Percentiles rank a stretch among this genome's conserved stretches.
Evolutionary conservation across 2,329 filamentous ascomycete genomes (phyloP).

Genomic region (Diplocarpon mali): DNA sequence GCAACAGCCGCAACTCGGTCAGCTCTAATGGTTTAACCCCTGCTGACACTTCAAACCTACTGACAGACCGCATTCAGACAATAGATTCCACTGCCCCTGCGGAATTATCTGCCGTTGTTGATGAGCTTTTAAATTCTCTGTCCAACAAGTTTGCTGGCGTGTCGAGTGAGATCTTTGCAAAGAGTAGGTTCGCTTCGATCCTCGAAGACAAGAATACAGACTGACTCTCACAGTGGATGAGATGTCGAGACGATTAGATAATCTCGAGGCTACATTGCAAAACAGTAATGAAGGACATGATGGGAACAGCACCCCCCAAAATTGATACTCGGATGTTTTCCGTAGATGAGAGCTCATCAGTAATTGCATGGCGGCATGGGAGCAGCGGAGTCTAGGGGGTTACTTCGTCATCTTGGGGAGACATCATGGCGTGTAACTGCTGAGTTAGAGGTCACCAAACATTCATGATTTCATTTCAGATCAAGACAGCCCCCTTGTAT

Average conservation of each 20-base stretch:
- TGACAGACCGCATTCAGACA: constrained; percentile 10
- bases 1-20: constrained; percentile 15
- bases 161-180: constrained; percentile 77
- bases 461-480: neutral
- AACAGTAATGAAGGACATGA: constrained; percentile 16
- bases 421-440: neutral
- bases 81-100: constrained; percentile 22
- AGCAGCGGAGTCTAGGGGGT: neutral
- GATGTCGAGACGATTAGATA: constrained; percentile 79
- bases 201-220: neutral
- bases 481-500: too few species aligned
- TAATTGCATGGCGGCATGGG: neutral
- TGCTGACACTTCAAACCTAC: neutral
- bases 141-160: constrained; percentile 78
- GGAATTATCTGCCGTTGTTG: constrained; percentile 47
- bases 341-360: neutral
- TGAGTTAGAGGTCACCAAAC: neutral
- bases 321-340: constrained; percentile 2
- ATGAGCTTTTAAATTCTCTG: constrained; percentile 75
- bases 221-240: constrained; percentile 62
- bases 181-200: constrained; percentile 44
- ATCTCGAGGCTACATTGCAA: constrained; percentile 40
- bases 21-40: constrained; percentile 1
- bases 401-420: too few species aligned
- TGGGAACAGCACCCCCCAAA: constrained; percentile 22